Evolutionary conservation across 305 asterid genomes (phyloP).

Genomic region (Stenogyne calaminthoides): DNA sequence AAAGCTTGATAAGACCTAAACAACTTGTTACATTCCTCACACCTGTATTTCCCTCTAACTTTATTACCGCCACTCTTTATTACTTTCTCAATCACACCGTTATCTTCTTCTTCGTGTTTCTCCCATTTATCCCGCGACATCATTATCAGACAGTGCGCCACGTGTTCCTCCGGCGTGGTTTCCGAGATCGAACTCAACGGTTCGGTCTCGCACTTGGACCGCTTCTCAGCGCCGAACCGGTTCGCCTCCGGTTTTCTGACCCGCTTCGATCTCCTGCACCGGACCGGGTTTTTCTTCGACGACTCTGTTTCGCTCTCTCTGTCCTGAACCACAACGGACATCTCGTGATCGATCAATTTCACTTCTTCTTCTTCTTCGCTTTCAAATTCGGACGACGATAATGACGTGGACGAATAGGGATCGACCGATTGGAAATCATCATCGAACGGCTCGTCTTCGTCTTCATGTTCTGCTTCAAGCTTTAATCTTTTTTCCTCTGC

Average conservation of each 20-base stretch:
- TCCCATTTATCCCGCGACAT: conserved; percentile 79
- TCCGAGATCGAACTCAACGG: conserved; percentile 74
- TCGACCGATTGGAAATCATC: conserved; percentile 44
- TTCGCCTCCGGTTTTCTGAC: conserved; percentile 39
- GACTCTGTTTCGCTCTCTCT: conserved; percentile 68
- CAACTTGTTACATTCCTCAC: conserved; percentile 71
- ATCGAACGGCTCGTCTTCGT: conserved; percentile 14
- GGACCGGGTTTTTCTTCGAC: conserved; percentile 35
- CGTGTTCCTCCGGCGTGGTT: conserved; percentile 69
- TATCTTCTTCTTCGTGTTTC: conserved; percentile 32
- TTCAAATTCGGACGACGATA: conserved; percentile 27
- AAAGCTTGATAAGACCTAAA: conserved; percentile 88
- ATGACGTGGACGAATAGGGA: conserved; percentile 37
- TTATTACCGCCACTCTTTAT: conserved; percentile 33
- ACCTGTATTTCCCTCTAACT: conserved; percentile 60
- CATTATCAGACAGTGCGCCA: conserved; percentile 85
- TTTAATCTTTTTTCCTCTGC: conserved; percentile 19
- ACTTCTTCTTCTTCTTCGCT: conserved; percentile 23
- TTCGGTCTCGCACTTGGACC: conserved; percentile 33
- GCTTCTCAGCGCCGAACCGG: conserved; percentile 19
- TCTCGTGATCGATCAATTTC: conserved; percentile 37
- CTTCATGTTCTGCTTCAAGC: conserved; percentile 16
- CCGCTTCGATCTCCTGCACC: conserved; percentile 48
- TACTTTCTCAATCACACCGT: conserved; percentile 36
- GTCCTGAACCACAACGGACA: conserved; percentile 49